Conservation (phyloP, 805 yeast genomes). For the Candida peoriensis region DNA sequence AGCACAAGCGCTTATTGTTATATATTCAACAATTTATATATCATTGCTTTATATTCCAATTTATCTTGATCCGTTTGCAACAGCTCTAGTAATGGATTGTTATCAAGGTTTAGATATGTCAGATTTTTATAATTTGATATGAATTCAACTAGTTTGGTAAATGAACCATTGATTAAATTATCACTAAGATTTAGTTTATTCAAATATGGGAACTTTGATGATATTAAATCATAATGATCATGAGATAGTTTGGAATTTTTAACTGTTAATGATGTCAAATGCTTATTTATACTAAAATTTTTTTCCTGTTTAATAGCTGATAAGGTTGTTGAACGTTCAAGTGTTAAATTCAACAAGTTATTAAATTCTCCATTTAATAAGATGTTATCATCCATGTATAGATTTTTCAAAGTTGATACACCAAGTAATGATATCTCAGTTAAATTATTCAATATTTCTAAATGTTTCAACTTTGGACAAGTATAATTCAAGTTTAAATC, state of each 20-base stretch:
- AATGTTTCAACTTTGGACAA: neutral
- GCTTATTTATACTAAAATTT: constrained; percentile 1
- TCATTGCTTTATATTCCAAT: constrained; percentile 5
- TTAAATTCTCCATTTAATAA: constrained; percentile 3
- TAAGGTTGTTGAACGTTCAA: no score
- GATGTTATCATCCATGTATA: constrained; percentile 6
- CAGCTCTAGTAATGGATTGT: constrained; percentile 8
- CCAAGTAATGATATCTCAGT: neutral
- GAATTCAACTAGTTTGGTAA: constrained; percentile 4
- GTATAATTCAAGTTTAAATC: no score
- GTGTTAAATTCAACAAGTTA: no score
- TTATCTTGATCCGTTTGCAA: constrained; percentile 7
- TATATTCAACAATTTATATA: constrained; percentile 4
- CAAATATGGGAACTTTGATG: constrained; percentile 7
- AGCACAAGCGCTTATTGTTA: neutral
- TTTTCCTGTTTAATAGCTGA: no score
- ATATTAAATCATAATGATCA: constrained; percentile 1
- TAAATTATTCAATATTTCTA: neutral
- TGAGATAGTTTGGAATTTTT: constrained; percentile 5
- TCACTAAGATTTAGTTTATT: constrained; percentile 6
- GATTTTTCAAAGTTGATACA: neutral
- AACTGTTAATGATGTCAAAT: constrained; percentile 2
- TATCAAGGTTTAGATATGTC: constrained; percentile 8
- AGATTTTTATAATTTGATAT: constrained; percentile 4
- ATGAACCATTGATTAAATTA: constrained; percentile 9